These are phyloP conservation scores for Mucor plumbeus DNA, from an alignment of 371 early-diverging fungal species.

Conservation along the genomic window DNA sequence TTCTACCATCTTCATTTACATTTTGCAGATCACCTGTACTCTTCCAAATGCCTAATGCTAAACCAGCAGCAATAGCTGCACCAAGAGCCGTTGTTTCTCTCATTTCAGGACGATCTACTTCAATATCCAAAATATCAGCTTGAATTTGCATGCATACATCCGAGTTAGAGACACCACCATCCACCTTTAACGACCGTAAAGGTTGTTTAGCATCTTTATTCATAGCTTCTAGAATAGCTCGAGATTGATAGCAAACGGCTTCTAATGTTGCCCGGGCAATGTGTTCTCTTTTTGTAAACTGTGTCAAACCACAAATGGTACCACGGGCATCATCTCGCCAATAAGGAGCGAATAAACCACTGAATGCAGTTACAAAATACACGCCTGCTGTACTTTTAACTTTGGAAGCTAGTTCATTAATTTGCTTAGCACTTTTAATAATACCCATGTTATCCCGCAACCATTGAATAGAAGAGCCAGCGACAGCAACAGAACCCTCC, in stretches of 20 bases:
- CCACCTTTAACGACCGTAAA: slow-evolving; percentile 80
- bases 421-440: slow-evolving; percentile 71
- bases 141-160: slow-evolving; percentile 93
- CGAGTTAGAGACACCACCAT: slow-evolving; percentile 94
- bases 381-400: slow-evolving; percentile 88
- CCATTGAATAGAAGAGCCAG: slow-evolving; percentile 94
- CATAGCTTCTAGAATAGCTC: slow-evolving; percentile 92
- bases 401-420: slow-evolving; percentile 55
- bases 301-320: slow-evolving; percentile 88
- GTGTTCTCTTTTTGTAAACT: slow-evolving; percentile 84
- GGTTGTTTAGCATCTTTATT: slow-evolving; percentile 73
- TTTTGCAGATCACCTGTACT: slow-evolving; percentile 37
- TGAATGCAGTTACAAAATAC: slow-evolving; percentile 96
- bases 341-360: slow-evolving; percentile 94
- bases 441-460: slow-evolving; percentile 87
- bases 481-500: slow-evolving; percentile 95
- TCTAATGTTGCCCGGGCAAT: slow-evolving; percentile 91
- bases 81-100: slow-evolving; percentile 94
- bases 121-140: slow-evolving; percentile 86
- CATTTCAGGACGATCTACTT: slow-evolving; percentile 90
- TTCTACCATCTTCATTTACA: slow-evolving; percentile 43
- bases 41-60: slow-evolving; percentile 83
- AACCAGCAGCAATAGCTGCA: slow-evolving; percentile 93
- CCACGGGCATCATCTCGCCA: slow-evolving; percentile 95
- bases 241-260: slow-evolving; percentile 90